A percentile compares a stretch with the other conserved stretches of the same genome.
phyloP scores from a whole-genome alignment of 1,139 yeast genomes.

The Hemisphaericaspora lyxosophila region DNA sequence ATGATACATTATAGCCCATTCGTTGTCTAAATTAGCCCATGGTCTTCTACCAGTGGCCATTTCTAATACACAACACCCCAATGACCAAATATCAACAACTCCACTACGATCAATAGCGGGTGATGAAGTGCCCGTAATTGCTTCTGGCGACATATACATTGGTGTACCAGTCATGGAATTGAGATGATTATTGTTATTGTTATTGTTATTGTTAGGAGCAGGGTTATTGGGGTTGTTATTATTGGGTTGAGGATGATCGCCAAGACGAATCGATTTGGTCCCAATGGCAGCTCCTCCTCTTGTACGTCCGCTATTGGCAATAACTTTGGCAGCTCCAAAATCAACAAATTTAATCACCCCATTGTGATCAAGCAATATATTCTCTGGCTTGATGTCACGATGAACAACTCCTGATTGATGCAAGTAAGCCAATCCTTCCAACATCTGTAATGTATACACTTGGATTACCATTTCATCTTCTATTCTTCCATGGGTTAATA shows the following conservation, averaged over 20 bases:
- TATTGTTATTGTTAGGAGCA: constrained; percentile 12
- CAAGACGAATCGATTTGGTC: constrained; percentile 12
- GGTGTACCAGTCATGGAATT: constrained; percentile 90
- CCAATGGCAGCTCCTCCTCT: constrained; percentile 17
- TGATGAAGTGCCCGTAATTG: constrained; percentile 72
- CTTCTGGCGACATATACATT: constrained; percentile 99
- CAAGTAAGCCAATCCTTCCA: constrained; percentile 91
- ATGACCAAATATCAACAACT: constrained; percentile 79
- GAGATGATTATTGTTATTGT: constrained; percentile 25
- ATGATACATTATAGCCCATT: constrained; percentile 98
- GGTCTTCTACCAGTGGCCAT: constrained; percentile 85
- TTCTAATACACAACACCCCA: constrained; percentile 78
- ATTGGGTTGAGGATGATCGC: constrained; percentile 5
- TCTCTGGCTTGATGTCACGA: constrained; percentile 95
- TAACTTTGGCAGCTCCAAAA: constrained; percentile 96
- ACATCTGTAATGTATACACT: constrained; percentile 86
- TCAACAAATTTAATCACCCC: constrained; percentile 95
- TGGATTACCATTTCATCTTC: constrained; percentile 95
- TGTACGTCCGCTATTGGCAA: constrained; percentile 67
- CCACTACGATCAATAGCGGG: constrained; percentile 54
- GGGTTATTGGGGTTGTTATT: constrained; percentile 10
- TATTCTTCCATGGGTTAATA: constrained; percentile 81
- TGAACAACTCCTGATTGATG: constrained; percentile 97
- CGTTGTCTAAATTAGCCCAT: constrained; percentile 91
- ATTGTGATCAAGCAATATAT: constrained; percentile 83